Base-by-base conservation (phyloP, 2,329 filamentous ascomycete genomes). In the Pseudogymnoascus verrucosus region DNA sequence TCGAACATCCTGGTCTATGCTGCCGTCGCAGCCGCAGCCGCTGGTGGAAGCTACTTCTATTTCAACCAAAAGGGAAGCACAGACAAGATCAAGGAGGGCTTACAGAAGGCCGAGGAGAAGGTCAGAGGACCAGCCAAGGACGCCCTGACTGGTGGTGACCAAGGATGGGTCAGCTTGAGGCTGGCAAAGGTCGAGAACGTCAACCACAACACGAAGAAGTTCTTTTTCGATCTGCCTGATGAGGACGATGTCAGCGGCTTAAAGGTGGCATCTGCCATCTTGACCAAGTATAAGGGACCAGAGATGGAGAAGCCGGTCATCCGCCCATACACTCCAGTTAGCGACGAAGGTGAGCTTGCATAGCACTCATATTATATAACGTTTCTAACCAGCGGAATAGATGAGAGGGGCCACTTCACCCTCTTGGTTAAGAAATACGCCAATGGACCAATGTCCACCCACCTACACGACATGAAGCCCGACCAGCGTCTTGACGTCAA, bases 171-270 rank as follows among this genome's bases (percentile, higher is more conserved):
- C 67, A 87, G 86, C 67, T 83, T 98, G 69, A 87, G 89, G 78
- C 82, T 98, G 64, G 85, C 91, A 64, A 86, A 88, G 63, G 84
- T 92, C 60, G 89, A 96, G 78, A 78, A 81, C 54, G 78, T 97
- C 79, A 97, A 91, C 81, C 89, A 93, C 83, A 98, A 98, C 82
- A 96, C 92, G 71, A 98, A 98, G 86, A 88, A 85, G 71, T 82
- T 98, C 74, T 87, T 90, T 71, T 98, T 99, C 78, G 86, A 88
- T 72, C 86, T 98, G 47, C 90, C 91, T 14, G 90, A 96, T 75
- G 82, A 85, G 67, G 89, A 96, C 74, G 85, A 89, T 77, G 88
- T 96, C 62, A 93, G 90, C 64, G 95, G 95, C 51, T 79, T 99
- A 65, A 78, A 84, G 37, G 80, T 96, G 67, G 87, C 93, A 64